A percentile compares a stretch with the other conserved stretches of the same genome.
These are phyloP conservation scores for Miamiensis avidus DNA, from an alignment of 169 alveolate genomes.

Conservation along the genomic window DNA sequence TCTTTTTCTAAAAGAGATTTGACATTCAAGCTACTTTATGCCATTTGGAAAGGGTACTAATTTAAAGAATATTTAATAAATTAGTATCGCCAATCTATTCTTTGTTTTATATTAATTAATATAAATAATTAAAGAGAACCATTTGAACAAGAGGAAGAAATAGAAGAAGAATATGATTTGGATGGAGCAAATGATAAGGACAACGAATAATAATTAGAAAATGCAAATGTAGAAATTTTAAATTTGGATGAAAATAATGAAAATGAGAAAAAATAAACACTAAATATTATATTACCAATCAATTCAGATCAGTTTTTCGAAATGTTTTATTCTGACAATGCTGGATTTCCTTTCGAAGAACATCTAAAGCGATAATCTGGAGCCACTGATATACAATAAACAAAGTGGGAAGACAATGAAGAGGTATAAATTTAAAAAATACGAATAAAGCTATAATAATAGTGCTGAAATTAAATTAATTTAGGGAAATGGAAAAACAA, in stretches of 20 bases:
- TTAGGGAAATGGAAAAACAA: not conserved
- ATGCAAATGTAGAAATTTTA: conserved; percentile 32
- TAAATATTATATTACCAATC: conserved; percentile 26
- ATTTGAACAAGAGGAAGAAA: not conserved
- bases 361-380: conserved; percentile 13
- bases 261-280: conserved; percentile 28
- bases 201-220: conserved; percentile 5
- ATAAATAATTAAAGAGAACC: not conserved
- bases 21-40: conserved; percentile 4
- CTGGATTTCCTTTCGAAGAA: conserved; percentile 15
- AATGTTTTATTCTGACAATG: conserved; percentile 36
- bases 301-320: conserved; percentile 31
- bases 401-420: conserved; percentile 27
- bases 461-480: too few relatives aligned
- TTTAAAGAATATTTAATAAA: not conserved
- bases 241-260: conserved; percentile 8
- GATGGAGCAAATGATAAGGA: not conserved
- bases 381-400: conserved; percentile 25
- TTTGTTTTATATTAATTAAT: too few relatives aligned
- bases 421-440: not conserved
- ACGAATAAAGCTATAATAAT: not conserved
- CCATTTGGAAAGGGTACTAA: conserved; percentile 24
- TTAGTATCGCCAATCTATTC: not conserved
- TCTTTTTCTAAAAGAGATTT: conserved; percentile 23
- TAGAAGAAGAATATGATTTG: not conserved